Percentiles rank a stretch among this genome's conserved stretches.
These are phyloP conservation scores for Ophiostoma tasmaniense DNA, from an alignment of 2,329 filamentous ascomycete genomes.

Conservation along the genomic window DNA sequence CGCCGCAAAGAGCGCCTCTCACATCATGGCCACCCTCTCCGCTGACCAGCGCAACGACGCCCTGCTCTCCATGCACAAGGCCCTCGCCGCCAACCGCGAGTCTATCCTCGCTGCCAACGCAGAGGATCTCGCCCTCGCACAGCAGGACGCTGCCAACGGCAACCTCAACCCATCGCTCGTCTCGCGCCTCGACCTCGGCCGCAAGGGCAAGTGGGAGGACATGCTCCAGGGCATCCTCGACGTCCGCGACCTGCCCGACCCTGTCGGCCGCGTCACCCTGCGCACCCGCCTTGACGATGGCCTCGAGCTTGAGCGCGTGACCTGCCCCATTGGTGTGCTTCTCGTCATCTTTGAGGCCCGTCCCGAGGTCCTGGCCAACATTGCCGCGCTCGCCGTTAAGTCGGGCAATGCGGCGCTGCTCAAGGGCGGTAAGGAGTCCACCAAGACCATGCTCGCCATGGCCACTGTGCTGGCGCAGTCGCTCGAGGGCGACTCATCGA, in stretches of 20 bases:
- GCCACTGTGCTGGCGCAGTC: conserved; percentile 74
- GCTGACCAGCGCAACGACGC: conserved; percentile 72
- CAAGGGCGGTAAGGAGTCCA: conserved; percentile 95
- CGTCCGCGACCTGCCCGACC: conserved; percentile 75
- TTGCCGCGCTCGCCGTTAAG: conserved; percentile 90
- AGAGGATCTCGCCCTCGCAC: conserved; percentile 66
- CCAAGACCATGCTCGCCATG: conserved; percentile 88
- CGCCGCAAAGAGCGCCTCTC: conserved; percentile 72
- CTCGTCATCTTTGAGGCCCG: conserved; percentile 97
- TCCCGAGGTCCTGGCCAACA: conserved; percentile 97
- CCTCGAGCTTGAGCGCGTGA: conserved; percentile 76
- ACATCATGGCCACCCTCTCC: conserved; percentile 71
- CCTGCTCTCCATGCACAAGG: conserved; percentile 71
- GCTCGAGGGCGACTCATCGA: conserved; percentile 76
- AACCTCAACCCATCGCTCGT: conserved; percentile 73
- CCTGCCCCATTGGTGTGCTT: conserved; percentile 92
- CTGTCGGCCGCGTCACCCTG: conserved; percentile 77
- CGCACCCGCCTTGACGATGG: conserved; percentile 80
- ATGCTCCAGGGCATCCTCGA: conserved; percentile 94
- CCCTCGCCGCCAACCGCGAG: conserved; percentile 60
- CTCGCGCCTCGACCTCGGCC: conserved; percentile 77
- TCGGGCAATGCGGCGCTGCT: conserved; percentile 95
- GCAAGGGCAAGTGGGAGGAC: conserved; percentile 89
- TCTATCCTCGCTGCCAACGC: conserved; percentile 81
- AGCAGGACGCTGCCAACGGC: conserved; percentile 61